A percentile compares a stretch with the other conserved stretches of the same genome.
Conservation (phyloP, 2,329 filamentous ascomycete species). For the Endoconidiophora laricicola region DNA sequence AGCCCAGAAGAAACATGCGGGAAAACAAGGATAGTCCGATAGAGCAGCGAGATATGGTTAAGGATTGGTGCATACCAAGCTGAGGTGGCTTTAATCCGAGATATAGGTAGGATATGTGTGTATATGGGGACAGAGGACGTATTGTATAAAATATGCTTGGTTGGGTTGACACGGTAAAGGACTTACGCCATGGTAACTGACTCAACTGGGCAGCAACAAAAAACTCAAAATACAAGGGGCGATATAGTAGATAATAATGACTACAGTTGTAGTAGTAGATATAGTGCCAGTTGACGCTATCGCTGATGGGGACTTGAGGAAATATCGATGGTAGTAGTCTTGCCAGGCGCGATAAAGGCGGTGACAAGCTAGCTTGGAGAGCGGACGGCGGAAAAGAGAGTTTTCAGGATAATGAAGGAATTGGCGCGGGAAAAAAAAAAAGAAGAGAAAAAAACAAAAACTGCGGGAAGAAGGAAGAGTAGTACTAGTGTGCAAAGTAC, state of each 20-base stretch:
- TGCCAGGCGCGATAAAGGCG: too few relatives aligned
- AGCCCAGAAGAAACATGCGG: too few relatives aligned
- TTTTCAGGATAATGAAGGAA: neutral
- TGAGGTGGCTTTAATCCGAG: too few relatives aligned
- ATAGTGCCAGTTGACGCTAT: neutral
- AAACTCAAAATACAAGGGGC: neutral
- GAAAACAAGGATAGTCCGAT: too few relatives aligned
- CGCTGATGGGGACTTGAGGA: neutral
- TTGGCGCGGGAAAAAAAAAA: neutral
- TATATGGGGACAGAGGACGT: too few relatives aligned
- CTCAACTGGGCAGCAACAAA: neutral
- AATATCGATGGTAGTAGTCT: too few relatives aligned
- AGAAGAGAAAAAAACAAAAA: neutral
- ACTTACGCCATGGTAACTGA: slow-evolving; percentile 2
- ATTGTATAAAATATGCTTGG: too few relatives aligned
- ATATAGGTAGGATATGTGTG: too few relatives aligned
- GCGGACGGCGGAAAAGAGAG: too few relatives aligned
- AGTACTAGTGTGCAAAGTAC: neutral
- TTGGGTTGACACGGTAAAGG: neutral
- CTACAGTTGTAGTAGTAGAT: neutral
- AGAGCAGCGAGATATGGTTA: too few relatives aligned
- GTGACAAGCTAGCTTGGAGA: too few relatives aligned
- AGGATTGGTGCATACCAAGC: too few relatives aligned
- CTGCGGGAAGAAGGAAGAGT: neutral
- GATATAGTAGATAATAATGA: neutral